Evolutionary conservation across 1,284 basidiomycete genomes (phyloP), one percentile per base, ranked within the genome.

Genomic region (Leccinum solheimii): DNA sequence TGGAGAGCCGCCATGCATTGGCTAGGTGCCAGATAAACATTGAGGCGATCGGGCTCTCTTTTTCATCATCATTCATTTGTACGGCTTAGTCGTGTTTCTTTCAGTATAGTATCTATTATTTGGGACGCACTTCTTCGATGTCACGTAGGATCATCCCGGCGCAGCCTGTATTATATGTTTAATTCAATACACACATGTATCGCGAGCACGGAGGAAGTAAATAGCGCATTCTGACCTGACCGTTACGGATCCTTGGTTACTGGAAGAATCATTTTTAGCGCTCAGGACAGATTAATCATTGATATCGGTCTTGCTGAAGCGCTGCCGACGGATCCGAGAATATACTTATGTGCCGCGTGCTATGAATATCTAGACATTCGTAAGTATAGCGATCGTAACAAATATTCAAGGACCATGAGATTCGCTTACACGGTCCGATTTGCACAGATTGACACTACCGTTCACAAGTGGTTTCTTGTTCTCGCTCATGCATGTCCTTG

Each of bases 1-100:
- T 73, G 72, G 72, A 73, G 62, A 21, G 72, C 72, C 5, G 72
- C 72, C 2, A 66, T 73, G 75, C 63, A 70, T 21, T 73, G 75
- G 73, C 57, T 76, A 19, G 72, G 72, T 62, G 69, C 58, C 48
- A 65, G 73, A 57, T 75, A 68, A 56, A 56, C 55, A 30, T 36
- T 57, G 32, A 19, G 34, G 27, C 14, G 7, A 30, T 7, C 19
- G 11, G 11, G 27, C 21, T 1, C 19, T 36, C 36, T 53, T 26
- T 21, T 60, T 16, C 53, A 51, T 48, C 32, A 13, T 55, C 49
- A 58, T 30, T 61, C 51, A 38, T 61, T 59, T 45, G 38, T 53
- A 30, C 38, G 19, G 58, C 30, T 55, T 40, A 11, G 52, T 38
- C 10, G 49, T 26, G 3, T 27, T 57, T 40, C 36, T 59, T 50